phyloP scores from a whole-genome alignment of 495 filamentous ascomycete species.

The Lophium mytilinum region DNA sequence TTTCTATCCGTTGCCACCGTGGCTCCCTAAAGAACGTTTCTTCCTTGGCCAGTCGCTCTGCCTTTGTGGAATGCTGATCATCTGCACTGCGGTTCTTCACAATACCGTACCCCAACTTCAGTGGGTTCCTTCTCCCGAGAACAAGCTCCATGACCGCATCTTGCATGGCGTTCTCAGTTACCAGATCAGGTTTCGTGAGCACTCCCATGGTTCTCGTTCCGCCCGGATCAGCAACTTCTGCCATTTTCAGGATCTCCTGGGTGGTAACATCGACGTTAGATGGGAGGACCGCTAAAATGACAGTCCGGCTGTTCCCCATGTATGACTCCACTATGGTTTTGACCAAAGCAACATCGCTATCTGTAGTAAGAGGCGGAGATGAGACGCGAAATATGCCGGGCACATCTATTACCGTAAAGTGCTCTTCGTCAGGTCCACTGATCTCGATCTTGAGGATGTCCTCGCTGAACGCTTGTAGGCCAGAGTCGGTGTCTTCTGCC shows the following conservation, averaged over 20 bases:
- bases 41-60: no score
- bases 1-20: no score
- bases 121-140: constrained; percentile 33
- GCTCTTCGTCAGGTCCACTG: constrained; percentile 7
- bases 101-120: constrained; percentile 49
- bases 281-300: constrained; percentile 57
- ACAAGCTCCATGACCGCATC: constrained; percentile 41
- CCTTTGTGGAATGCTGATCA: not conserved
- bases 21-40: no score
- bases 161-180: constrained; percentile 28
- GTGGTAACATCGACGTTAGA: constrained; percentile 43
- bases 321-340: constrained; percentile 10
- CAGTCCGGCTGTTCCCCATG: constrained; percentile 36
- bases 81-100: constrained; percentile 39
- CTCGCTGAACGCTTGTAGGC: constrained; percentile 15
- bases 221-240: constrained; percentile 35
- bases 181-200: constrained; percentile 42
- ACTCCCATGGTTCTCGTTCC: constrained; percentile 47
- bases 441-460: constrained; percentile 16
- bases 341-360: constrained; percentile 4
- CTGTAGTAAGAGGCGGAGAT: not conserved
- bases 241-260: constrained; percentile 43
- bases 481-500: not conserved
- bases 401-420: constrained; percentile 16
- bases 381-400: constrained; percentile 11